These are phyloP conservation scores for Diplocarpon rosae DNA, from an alignment of 2,329 filamentous ascomycete genomes.

Conservation along the genomic window DNA sequence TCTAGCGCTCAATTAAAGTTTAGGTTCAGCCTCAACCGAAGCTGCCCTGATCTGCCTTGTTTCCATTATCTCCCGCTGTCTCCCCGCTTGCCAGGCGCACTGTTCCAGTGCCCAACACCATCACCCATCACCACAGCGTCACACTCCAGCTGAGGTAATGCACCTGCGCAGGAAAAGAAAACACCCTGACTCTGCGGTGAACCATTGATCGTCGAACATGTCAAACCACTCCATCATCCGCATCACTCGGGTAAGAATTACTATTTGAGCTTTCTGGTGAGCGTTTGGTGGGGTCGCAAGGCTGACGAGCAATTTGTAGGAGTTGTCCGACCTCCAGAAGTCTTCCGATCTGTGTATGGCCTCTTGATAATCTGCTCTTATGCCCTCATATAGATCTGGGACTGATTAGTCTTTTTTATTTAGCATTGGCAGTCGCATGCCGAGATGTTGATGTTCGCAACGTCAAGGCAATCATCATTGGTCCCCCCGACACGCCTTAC, in stretches of 20 bases:
- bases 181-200: constrained; percentile 1
- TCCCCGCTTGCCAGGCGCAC: background rate
- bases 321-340: constrained; percentile 76
- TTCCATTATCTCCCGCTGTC: background rate
- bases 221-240: constrained; percentile 80
- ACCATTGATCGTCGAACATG: constrained; percentile 35
- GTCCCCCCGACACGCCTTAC: constrained; percentile 88
- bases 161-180: constrained; percentile 7
- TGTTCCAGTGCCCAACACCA: background rate
- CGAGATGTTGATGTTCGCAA: constrained; percentile 81
- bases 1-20: background rate
- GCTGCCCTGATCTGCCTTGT: background rate
- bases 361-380: constrained; percentile 1
- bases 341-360: constrained; percentile 69
- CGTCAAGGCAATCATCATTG: constrained; percentile 79
- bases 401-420: constrained; percentile 14
- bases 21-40: constrained; percentile 2
- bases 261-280: constrained; percentile 3
- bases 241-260: constrained; percentile 60
- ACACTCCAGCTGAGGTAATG: background rate
- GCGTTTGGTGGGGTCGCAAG: constrained; percentile 22
- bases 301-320: constrained; percentile 41
- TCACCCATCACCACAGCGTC: no score
- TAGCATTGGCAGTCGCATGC: constrained; percentile 78
- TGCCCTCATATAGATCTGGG: constrained; percentile 3